Evolutionary conservation across 345 rosid genomes (phyloP).

Genomic region (Populus nigra): DNA sequence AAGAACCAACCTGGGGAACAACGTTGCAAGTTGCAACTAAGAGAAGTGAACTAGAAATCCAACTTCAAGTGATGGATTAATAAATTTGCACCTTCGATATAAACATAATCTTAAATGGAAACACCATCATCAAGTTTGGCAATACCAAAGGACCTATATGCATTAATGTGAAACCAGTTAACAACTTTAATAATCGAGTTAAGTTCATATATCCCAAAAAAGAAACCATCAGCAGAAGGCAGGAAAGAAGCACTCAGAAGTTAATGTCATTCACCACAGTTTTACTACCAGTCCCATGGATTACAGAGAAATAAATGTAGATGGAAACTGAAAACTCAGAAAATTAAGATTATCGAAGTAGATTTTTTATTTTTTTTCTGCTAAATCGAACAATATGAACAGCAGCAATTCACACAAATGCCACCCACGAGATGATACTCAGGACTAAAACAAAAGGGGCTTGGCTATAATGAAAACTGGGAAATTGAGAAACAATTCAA

Average conservation of each 20-base stretch:
- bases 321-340: background rate
- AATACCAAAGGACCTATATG: conserved; percentile 68
- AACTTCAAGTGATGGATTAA: conserved; percentile 23
- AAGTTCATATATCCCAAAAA: conserved; percentile 31
- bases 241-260: conserved; percentile 13
- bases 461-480: too few species aligned
- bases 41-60: conserved; percentile 18
- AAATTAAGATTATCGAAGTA: background rate
- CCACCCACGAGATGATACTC: background rate
- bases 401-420: background rate
- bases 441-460: background rate
- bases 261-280: conserved; percentile 20
- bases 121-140: conserved; percentile 67
- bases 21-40: conserved; percentile 12
- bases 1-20: conserved; percentile 44
- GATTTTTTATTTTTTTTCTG: too few species aligned
- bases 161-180: conserved; percentile 66
- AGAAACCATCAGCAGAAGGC: conserved; percentile 8
- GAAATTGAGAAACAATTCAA: too few species aligned
- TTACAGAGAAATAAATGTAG: background rate
- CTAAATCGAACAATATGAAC: background rate
- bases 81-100: conserved; percentile 57
- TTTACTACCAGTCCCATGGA: background rate
- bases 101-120: conserved; percentile 65
- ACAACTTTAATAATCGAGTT: conserved; percentile 42